Evolutionary conservation across 345 rosid species (phyloP), one percentile per base, ranked within the genome.

Genomic region (Eucalyptus lansdowneana): DNA sequence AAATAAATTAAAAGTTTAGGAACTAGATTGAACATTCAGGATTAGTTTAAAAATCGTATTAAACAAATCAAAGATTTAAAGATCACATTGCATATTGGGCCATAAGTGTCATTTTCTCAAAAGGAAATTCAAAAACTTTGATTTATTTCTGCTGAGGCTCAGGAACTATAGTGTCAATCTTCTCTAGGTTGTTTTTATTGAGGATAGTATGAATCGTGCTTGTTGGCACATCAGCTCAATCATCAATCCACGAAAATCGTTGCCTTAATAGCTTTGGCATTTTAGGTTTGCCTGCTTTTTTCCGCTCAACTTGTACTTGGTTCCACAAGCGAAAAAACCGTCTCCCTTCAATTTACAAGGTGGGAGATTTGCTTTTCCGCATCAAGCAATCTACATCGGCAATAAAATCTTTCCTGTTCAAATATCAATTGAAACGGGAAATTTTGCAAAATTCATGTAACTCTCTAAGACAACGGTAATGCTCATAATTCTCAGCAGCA

Each of bases 1-100:
- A 5, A 22, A 56, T 56, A 56, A 56, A 56, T 56, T 56, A 10
- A 56, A 56, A 56, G 11, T 24, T 22, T 24, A 56, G 11, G 62
- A 56, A 58, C 65, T 58, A 58, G 1, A 25, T 11, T 60, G 31
- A 27, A 60, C 2, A 60, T 60, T 60, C 0, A 0, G 0, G 31
- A 60, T 3, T 60, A 60, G 4, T 60, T 60, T 60, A 60, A 27
- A 60, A 8, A 27, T 12, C 8, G 0, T 60, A 27, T 60, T 60
- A 12, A 0, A 27, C 7, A 60, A 60, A 60, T 60, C 7, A 60
- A 27, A 60, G 2, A 60, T 60, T 27, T 3, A 27, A 60, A 12
- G 1, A 60, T 27, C 8, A 60, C 2, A 25, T 60, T 12, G 6
- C 31, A 25, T 0, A 11, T 60, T 5, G 8, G 6, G 31, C 7